Base-by-base conservation (phyloP, 2,329 filamentous ascomycete genomes). In the Sporothrix luriei region DNA sequence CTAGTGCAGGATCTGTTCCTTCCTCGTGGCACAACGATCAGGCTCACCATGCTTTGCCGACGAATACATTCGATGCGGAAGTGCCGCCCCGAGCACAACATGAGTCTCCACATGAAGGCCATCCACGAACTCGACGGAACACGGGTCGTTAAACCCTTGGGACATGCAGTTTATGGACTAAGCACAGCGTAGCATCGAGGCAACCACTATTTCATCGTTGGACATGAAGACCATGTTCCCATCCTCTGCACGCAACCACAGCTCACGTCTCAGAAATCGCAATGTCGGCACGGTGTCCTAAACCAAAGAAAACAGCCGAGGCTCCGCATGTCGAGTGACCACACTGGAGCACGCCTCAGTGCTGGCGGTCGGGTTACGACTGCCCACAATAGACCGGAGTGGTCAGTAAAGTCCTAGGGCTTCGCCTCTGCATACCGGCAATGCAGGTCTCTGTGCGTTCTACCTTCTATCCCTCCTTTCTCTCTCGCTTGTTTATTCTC, bases 1-100 rank as follows among this genome's bases (percentile, higher is more conserved):
- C 5, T 26, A 24, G 66, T 66, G 69, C 69, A 71, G 66, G 66
- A 71, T 71, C 69, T 68, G 33, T 13, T 49, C 29, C 26, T 29
- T 24, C n/a, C 1, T 10, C 3, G 69, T 70, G 24, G 24, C 48
- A 68, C 69, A 66, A 33, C 49, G 69, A 71, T 71, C 66, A 66
- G 29, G 65, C 65, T 68, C 62, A 68, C 29, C 55, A 55, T 55
- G 54, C 64, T 64, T 67, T 68, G 33, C 51, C 66, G 24, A 54
- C 16, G 33, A 38, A 29, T 54, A 59, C 26, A 49, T 21, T 59
- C 52, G 10, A 59, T 21, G 19, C 51, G 5, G 43, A 19, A 62
- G 24, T 52, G 40, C 48, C 24, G n/a, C 57, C 33, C 59, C 61
- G 26, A 46, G 43, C 69, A 70, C 69, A 54, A 16, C 66, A 59